Base-by-base conservation (phyloP, 345 rosid genomes). In the Orychophragmus violaceus region DNA sequence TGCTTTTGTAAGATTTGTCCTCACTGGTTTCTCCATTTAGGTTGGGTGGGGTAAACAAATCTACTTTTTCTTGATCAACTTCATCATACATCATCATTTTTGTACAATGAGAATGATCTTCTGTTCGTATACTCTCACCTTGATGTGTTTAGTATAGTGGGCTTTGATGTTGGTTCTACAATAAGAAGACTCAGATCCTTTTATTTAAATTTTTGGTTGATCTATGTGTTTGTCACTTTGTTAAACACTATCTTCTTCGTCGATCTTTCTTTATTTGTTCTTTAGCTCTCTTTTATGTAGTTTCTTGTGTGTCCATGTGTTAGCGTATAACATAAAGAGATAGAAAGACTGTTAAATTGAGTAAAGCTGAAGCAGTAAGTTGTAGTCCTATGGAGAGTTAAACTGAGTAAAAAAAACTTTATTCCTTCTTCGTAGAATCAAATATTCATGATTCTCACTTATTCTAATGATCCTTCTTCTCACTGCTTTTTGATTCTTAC, bases 171-270 rank as follows among this genome's bases (percentile, higher is more conserved):
- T n/a, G n/a, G 13, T 8, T 51, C 27, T 29, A 69, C 35, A 39
- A n/a, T n/a, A n/a, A 42, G 55, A 62, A 41, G 22, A 22, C 42
- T 62, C 63, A 42, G 57, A 70, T 70, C 62, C 75, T 7, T 16
- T 61, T 16, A 0, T 4, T n/a, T 61, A 8, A 6, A 21, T 1
- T 6, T 6, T 28, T 29, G 32, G 32, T 29, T 29, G 32, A 29
- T 29, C 32, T 29, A 14, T 39, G 58, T 44, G 36, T 63, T 71
- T 19, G 3, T 52, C 70, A 64, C 70, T 64, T 72, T 7, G 29
- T 8, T 21, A 65, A 60, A 64, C 57, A 35, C 37, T 65, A 49
- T 72, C 65, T 53, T 52, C n/a, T 22, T 61, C 21, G 16, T 45
- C 5, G n/a, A 49, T 23, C 58, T 28, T 66, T 28, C 60, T 64